A percentile compares a stretch with the other conserved stretches of the same genome.
These are phyloP conservation scores for Pezicula rhizophila DNA, from an alignment of 2,329 filamentous ascomycete genomes.

Conservation along the genomic window DNA sequence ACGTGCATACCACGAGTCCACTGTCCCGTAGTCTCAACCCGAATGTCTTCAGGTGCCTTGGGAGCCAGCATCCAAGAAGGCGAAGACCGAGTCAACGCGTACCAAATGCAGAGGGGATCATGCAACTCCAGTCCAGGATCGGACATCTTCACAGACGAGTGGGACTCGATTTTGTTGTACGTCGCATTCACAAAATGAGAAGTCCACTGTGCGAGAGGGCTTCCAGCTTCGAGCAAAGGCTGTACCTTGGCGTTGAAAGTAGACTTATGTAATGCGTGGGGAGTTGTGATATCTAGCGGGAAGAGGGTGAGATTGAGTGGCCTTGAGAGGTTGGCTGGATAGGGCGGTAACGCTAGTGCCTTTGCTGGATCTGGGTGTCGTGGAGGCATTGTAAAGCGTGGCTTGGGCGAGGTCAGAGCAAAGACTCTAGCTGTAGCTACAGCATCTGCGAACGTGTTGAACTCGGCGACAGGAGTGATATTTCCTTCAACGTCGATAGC, in stretches of 20 bases:
- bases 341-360: slow-evolving; percentile 47
- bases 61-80: slow-evolving; percentile 51
- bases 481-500: slow-evolving; percentile 77
- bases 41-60: slow-evolving; percentile 67
- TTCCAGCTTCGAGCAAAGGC: slow-evolving; percentile 52
- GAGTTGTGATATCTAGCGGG: slow-evolving; percentile 71
- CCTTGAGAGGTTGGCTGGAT: slow-evolving; percentile 58
- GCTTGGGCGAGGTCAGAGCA: slow-evolving; percentile 67
- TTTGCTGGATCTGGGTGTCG: slow-evolving; percentile 31
- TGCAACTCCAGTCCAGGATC: slow-evolving; percentile 63
- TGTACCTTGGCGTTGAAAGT: slow-evolving; percentile 52
- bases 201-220: slow-evolving; percentile 69
- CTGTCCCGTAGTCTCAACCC: slow-evolving; percentile 84
- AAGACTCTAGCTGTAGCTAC: slow-evolving; percentile 71
- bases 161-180: slow-evolving; percentile 60
- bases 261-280: slow-evolving; percentile 58
- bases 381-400: slow-evolving; percentile 31
- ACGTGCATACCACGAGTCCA: slow-evolving; percentile 94
- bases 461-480: slow-evolving; percentile 79
- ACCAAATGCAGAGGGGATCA: slow-evolving; percentile 76
- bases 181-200: slow-evolving; percentile 65
- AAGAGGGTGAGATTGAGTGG: slow-evolving; percentile 64
- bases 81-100: slow-evolving; percentile 58
- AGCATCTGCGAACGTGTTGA: slow-evolving; percentile 90
- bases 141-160: slow-evolving; percentile 48